Evolutionary conservation across 805 yeast species (phyloP), one percentile per base, ranked within the genome.

Genomic region (Sugiyamaella boreocaroliniensis): DNA sequence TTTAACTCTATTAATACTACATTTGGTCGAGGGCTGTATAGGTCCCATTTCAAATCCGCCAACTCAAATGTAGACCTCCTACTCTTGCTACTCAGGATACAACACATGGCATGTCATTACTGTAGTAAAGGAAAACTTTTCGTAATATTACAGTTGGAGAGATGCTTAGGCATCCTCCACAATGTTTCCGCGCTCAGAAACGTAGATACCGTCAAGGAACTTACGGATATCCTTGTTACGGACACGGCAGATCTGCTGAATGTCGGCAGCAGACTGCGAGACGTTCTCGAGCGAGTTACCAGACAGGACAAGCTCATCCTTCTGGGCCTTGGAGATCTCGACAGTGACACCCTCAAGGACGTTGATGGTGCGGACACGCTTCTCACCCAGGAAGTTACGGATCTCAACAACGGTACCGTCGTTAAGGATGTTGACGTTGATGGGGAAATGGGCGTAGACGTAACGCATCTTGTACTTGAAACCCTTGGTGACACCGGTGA

Each of bases 221-320:
- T 92, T 92, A 81, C 99, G 88, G 90, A 93, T 92, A 93, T 92
- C 99, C 92, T 93, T 93, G 93, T 92, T 92, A 83, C 96, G 87
- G 73, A 89, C 98, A 76, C 95, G 84, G 83, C 97, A 89, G 76
- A 82, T 82, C 81, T 92, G 98, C 79, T 92, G 97, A 70, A 93
- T 82, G 73, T 89, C 97, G 70, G 99, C 99, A 76, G 96, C 93
- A 72, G 89, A 86, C 80, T 92, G 99, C 63, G 98, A 93, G 66
- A 92, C 99, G 71, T 83, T 87, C 80, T 92, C 97, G 68, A 89
- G 81, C 59, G 97, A 92, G 92, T 89, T 90, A 79, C 99, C 99
- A 63, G 82, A 73, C 68, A 93, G 80, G 65, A 86, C 76, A 68
- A 93, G 80, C 82, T 93, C 99, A 76, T 93, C 99, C 85, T 93